phyloP scores from a whole-genome alignment of 2,329 filamentous ascomycete genomes.

The Scytalidium lignicola region DNA sequence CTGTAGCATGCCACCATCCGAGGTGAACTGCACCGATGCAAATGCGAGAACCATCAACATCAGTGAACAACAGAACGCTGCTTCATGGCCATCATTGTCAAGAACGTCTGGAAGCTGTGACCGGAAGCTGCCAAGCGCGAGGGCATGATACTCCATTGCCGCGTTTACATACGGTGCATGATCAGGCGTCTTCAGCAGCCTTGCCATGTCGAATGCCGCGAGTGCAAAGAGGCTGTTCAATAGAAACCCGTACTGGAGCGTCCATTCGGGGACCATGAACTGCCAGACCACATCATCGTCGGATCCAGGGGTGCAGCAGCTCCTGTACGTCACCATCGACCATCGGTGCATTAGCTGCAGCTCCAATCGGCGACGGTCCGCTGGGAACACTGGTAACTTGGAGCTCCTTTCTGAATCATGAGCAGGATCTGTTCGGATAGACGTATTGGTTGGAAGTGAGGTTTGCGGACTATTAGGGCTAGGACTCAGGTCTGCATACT shows the following conservation, averaged over 20 bases:
- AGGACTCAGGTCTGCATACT: neutral
- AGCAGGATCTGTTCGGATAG: neutral
- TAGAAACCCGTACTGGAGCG: slow-evolving; percentile 10
- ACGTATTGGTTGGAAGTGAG: neutral
- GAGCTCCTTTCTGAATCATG: neutral
- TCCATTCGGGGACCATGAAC: slow-evolving; percentile 7
- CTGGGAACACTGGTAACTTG: neutral
- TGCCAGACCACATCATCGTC: slow-evolving; percentile 11
- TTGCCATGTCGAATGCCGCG: slow-evolving; percentile 11
- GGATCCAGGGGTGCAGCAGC: slow-evolving; percentile 9
- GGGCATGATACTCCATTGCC: slow-evolving; percentile 10
- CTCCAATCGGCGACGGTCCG: slow-evolving; percentile 6
- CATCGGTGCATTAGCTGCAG: slow-evolving; percentile 18
- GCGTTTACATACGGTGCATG: slow-evolving; percentile 7
- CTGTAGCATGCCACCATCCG: too few relatives aligned
- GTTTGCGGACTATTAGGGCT: neutral
- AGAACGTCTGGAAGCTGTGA: slow-evolving; percentile 5
- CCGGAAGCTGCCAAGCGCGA: slow-evolving; percentile 9
- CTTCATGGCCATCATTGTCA: slow-evolving; percentile 5
- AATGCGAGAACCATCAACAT: slow-evolving; percentile 13
- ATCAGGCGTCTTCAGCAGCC: neutral
- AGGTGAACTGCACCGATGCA: slow-evolving; percentile 11
- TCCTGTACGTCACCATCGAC: slow-evolving; percentile 13
- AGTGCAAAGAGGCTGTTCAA: slow-evolving; percentile 12
- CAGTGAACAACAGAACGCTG: slow-evolving; percentile 11